Evolutionary conservation across 1,284 basidiomycete species (phyloP), one percentile per base, ranked within the genome.

Genomic region (Amanita bisporigera): DNA sequence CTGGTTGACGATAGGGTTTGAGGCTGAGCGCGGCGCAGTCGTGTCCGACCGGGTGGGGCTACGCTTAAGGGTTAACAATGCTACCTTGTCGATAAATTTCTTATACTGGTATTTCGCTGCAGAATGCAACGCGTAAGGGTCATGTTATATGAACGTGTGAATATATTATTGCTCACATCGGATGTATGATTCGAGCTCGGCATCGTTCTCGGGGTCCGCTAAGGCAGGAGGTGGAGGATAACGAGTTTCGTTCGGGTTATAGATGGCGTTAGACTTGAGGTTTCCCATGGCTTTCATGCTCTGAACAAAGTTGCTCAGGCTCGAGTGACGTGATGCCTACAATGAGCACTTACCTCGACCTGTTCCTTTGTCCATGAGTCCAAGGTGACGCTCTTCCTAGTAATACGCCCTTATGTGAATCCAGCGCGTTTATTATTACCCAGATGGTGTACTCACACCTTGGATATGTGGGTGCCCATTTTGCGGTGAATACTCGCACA

Each of bases 401-500:
- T 71, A 50, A 41, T 68, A 5, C 12, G 57, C 19, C n/a, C 4
- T 15, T 17, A 43, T 17, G 45, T 43, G 36, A 50, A 60, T 61
- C 63, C 55, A 70, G 57, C 29, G 59, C 41, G 26, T 58, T 36
- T n/a, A 50, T 41, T 26, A n/a, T 19, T n/a, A 49, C 45, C 41
- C 45, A 19, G 57, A 40, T 50, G 47, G 49, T 55, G 21, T 26
- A 72, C 78, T 64, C 72, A 94, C 92, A 95, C 90, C 87, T 94
- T 94, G 4, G 90, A 87, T 69, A 95, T 83, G 76, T 95, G 93
- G 10, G 93, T 94, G 17, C 94, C 94, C 70, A 96, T 91, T 83
- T 95, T 95, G 66, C 94, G 86, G 79, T 96, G 94, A 59, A 95
- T 89, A 70, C 92, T 92, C 36, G 94, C 94, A 76, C 94, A 96